Base-by-base conservation (phyloP, 352 stramenopile species). In the Phytophthora constricta region DNA sequence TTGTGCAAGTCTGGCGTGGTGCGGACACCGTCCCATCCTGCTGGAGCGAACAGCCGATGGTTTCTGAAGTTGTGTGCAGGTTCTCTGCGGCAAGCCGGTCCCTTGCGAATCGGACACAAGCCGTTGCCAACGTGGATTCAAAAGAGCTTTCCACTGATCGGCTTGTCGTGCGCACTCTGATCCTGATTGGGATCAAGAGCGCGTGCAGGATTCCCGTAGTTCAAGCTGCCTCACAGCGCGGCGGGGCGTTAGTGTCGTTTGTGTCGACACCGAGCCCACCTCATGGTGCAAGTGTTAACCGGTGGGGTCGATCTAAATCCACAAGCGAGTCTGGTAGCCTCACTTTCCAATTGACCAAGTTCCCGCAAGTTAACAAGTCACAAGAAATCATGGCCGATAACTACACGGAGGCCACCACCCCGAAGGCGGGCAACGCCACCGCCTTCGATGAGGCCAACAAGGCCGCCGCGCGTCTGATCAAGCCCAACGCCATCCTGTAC, bases 371-470 rank as follows among this genome's bases (percentile, higher is more conserved):
- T 23, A 3, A 25, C 41, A 47, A 47, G 41, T 23, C 31, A 37
- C 17, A 50, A 54, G 28, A n/a, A 19, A 49, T 5, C 20, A 67
- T 67, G 59, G 42, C 59, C 4, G 59, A n/a, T n/a, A n/a, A 68
- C 49, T 70, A 70, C 62, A 11, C 42, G 1, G 64, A 68, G 47
- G 57, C 51, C 10, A 26, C 28, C 11, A 50, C 64, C 4, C 64
- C 64, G n/a, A 66, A 66, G 56, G 17, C 39, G 25, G 43, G 37
- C 19, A 45, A 42, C 23, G 23, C 39, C 23, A 71, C 50, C 7
- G 57, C 67, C 11, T 70, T 70, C 45, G 56, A 70, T 26, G 67
- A 74, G 25, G 61, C 67, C 42, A 74, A 60, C 61, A 74, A 74
- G 49, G 61, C 61, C 47, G 58, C 65, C 11, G 65, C 65, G 5